Base-by-base conservation (phyloP, 176 grass and related monocot species). In the Triticum dicoccoides region DNA sequence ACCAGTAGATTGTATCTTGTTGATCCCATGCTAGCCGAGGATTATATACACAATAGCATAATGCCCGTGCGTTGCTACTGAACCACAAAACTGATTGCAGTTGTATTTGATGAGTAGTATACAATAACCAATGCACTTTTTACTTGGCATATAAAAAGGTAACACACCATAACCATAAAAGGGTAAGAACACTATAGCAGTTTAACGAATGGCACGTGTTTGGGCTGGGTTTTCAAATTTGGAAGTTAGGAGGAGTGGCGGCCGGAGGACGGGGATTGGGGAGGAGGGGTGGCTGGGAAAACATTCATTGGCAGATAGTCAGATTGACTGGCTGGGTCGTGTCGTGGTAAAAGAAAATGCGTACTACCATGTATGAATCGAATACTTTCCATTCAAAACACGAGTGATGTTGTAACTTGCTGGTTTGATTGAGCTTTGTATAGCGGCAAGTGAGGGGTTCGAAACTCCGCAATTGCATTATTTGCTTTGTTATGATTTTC, bases 1-100 rank as follows among this genome's bases (percentile, higher is more conserved):
- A 74, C 41, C 61, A 4, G 38, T 47, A 72, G 27, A 39, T 84
- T 3, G 6, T 21, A 29, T 67, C 8, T 21, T 72, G 23, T 73
- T 37, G 20, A 42, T 69, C 42, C 73, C 54, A 59, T 59, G 54
- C 91, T 81, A 64, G 72, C 65, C 68, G 75, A 4, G 66, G 38
- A 11, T 79, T 21, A 63, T 41, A 56, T 73, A 21, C 18, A 59
- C 54, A 59, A 6, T 59, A 59, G 54, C 54, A 21, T 59, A 54
- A 54, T 54, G 15, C 15, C 51, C 15, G 51, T 17, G 15, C 5
- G 5, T 17, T 54, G 51, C 15, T 5, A 54, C 5, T 15, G 18
- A 59, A 21, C 18, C 54, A 59, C 54, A 59, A 59, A 59, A 59
- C 18, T 59, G 54, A 59, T 59, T 59, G 54, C 54, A 21, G 18